Evolutionary conservation across 2,329 filamentous ascomycete genomes (phyloP), one percentile per base, ranked within the genome.

Genomic region (Microsporum canis): DNA sequence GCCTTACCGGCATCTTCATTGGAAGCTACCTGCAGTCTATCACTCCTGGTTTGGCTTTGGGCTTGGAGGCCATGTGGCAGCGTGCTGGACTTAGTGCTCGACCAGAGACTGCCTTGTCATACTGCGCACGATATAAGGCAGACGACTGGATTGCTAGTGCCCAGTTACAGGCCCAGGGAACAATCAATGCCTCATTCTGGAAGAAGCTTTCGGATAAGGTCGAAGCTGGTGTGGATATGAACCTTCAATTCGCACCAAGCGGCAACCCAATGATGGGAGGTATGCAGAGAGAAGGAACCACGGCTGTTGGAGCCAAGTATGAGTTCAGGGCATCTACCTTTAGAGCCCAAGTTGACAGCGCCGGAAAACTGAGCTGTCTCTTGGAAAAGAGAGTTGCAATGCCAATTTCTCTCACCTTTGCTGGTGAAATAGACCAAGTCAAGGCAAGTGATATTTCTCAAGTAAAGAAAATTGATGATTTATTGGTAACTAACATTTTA

Each of bases 291-390:
- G 91, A 99, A 75, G 94, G 94, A 61, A 83, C 89, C 64, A 91
- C 95, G 60, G 90, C 91, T 60, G 83, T 97, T 69, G 94, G 92
- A 70, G 89, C 91, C 73, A 99, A 99, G 79, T 99, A 99, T 78
- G 92, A 96, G 75, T 99, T 99, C 84, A 85, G 89, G 72, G 89
- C 91, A 78, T 94, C 89, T 60, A 94, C 90, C 58, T 96, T 96
- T 85, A 86, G 92, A 66, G 94, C 92, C 51, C 94, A 99, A 79
- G 83, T 97, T 69, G 94, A 99, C 78, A 95, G 91, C 71, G 86
- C 89, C 73, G 94, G 94, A 74, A 96, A 95, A 80, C 82, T 99
- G 64, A 89, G 88, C 76, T 94, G 90, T 73, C 78, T 96, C 71
- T 79, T 97, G 68, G 94, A 99, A 82, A 97, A 96, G 85, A 87